Conservation (phyloP, 768 basidiomycete species). For the Sporobolomyces phaffii region DNA sequence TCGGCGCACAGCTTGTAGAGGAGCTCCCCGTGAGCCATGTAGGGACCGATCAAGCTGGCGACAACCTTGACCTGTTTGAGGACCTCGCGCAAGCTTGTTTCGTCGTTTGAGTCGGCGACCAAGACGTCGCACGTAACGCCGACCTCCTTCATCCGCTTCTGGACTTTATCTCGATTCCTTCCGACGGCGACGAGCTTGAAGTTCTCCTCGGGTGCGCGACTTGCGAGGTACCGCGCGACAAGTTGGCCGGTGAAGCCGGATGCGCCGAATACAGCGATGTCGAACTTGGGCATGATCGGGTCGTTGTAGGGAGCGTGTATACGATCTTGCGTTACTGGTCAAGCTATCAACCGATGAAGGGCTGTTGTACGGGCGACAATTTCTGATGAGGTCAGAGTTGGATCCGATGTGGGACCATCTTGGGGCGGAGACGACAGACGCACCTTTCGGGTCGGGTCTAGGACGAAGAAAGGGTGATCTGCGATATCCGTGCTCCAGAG, state of each 20-base stretch:
- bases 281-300: conserved; percentile 41
- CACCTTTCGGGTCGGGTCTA: no score
- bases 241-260: conserved; percentile 59
- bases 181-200: conserved; percentile 69
- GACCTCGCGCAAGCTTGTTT: conserved; percentile 54
- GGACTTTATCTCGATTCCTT: conserved; percentile 61
- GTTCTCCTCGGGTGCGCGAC: conserved; percentile 55
- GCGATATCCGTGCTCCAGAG: no score
- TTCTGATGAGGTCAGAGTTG: not conserved
- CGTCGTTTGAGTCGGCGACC: conserved; percentile 58
- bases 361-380: no score
- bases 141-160: conserved; percentile 53
- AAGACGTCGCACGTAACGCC: conserved; percentile 50
- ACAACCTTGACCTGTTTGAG: conserved; percentile 62
- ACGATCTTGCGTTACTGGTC: no score
- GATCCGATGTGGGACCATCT: not conserved
- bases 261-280: conserved; percentile 67
- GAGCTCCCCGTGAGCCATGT: conserved; percentile 63
- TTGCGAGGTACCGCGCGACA: conserved; percentile 60
- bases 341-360: not conserved
- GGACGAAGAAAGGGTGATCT: no score
- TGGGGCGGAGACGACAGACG: no score
- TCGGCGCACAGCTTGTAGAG: conserved; percentile 73
- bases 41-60: conserved; percentile 69
- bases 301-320: not conserved